phyloP scores from a whole-genome alignment of 352 stramenopile genomes.

The Globisporangium polare region DNA sequence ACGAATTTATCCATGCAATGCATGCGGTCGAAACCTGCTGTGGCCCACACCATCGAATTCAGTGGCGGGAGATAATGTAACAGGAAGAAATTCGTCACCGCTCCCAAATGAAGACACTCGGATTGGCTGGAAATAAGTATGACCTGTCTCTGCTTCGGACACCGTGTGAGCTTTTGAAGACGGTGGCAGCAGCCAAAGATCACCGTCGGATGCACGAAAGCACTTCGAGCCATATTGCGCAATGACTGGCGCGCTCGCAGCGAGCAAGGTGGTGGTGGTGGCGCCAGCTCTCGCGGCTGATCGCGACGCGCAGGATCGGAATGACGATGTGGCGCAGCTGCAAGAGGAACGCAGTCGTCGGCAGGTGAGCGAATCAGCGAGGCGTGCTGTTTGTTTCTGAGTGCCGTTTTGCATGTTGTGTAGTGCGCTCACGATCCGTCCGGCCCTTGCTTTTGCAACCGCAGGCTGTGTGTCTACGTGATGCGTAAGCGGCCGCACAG shows the following conservation, averaged over 20 bases:
- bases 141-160: background rate
- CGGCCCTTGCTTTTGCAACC: background rate
- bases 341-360: constrained; percentile 55
- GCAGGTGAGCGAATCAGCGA: constrained; percentile 23
- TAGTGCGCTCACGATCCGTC: background rate
- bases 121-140: background rate
- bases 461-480: constrained; percentile 83
- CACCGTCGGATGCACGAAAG: background rate
- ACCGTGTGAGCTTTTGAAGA: too few relatives aligned
- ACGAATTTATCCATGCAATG: too few relatives aligned
- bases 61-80: constrained; percentile 8
- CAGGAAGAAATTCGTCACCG: background rate
- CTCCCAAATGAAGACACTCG: background rate
- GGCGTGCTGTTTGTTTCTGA: too few relatives aligned
- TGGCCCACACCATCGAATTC: constrained; percentile 12
- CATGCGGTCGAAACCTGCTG: constrained; percentile 1
- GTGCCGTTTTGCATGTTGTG: background rate
- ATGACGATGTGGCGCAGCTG: constrained; percentile 46
- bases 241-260: too few relatives aligned
- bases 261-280: constrained; percentile 25
- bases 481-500: constrained; percentile 84
- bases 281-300: constrained; percentile 41
- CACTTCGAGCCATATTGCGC: too few relatives aligned
- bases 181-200: background rate
- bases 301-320: constrained; percentile 28